Evolutionary conservation across 805 yeast species (phyloP).

Genomic region (Teunomyces pallodes): DNA sequence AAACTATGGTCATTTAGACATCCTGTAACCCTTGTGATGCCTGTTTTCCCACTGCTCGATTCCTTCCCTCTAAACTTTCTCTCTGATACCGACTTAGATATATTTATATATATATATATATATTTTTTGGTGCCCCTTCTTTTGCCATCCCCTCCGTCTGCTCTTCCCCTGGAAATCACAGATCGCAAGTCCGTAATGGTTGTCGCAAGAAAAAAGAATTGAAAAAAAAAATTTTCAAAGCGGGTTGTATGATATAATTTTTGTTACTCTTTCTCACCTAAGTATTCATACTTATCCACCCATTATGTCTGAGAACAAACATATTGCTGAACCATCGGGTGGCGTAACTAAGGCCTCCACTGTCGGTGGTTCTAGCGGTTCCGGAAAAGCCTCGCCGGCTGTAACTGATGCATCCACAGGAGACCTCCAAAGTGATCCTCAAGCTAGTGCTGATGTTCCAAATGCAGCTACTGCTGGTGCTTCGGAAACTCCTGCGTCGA

Average conservation of each 20-base stretch:
- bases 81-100: too few relatives aligned
- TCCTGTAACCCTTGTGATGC: too few relatives aligned
- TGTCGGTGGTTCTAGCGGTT: constrained; percentile 6
- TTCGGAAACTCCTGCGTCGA: constrained; percentile 5
- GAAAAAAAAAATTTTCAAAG: constrained; percentile 4
- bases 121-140: neutral
- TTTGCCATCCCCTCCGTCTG: neutral
- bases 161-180: neutral
- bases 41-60: too few relatives aligned
- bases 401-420: neutral
- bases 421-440: neutral
- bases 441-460: constrained; percentile 5
- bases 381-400: constrained; percentile 2
- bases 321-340: constrained; percentile 8
- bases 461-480: constrained; percentile 4
- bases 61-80: too few relatives aligned
- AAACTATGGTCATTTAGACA: too few relatives aligned
- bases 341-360: constrained; percentile 8
- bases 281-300: constrained; percentile 6
- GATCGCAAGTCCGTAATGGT: neutral
- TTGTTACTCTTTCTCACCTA: constrained; percentile 7
- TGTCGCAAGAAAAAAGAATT: constrained; percentile 3
- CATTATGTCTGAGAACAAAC: constrained; percentile 16
- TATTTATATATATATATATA: too few relatives aligned
- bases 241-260: constrained; percentile 4